Conservation (phyloP, 2,329 filamentous ascomycete genomes). For the Ceratocystis destructans region DNA sequence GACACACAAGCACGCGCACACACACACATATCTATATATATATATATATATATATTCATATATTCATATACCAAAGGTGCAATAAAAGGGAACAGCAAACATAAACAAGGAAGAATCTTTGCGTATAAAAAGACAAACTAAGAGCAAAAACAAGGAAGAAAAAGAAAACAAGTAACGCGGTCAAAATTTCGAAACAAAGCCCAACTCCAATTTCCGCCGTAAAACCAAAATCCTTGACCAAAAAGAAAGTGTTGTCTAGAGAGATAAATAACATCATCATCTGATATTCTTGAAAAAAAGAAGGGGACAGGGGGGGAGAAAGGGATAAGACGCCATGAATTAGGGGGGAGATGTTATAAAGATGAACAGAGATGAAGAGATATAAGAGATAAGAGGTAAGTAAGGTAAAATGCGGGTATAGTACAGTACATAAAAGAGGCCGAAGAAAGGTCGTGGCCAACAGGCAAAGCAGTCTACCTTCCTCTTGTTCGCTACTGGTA, state of each 20-base stretch:
- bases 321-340: background rate
- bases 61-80: background rate
- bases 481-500: background rate
- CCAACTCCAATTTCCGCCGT: conserved; percentile 4
- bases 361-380: background rate
- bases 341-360: background rate
- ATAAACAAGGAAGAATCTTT: background rate
- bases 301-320: background rate
- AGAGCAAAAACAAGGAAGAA: background rate
- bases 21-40: background rate
- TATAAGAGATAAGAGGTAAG: background rate
- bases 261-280: background rate
- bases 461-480: background rate
- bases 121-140: background rate
- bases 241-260: background rate
- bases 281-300: background rate
- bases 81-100: background rate
- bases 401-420: background rate
- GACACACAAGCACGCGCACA: too few relatives aligned
- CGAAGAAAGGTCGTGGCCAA: background rate
- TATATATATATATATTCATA: background rate
- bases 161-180: background rate
- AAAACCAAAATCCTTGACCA: background rate
- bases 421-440: background rate
- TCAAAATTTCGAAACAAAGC: background rate